These are phyloP conservation scores for Sphagnurus paluster DNA, from an alignment of 1,284 basidiomycete genomes.

Conservation along the genomic window DNA sequence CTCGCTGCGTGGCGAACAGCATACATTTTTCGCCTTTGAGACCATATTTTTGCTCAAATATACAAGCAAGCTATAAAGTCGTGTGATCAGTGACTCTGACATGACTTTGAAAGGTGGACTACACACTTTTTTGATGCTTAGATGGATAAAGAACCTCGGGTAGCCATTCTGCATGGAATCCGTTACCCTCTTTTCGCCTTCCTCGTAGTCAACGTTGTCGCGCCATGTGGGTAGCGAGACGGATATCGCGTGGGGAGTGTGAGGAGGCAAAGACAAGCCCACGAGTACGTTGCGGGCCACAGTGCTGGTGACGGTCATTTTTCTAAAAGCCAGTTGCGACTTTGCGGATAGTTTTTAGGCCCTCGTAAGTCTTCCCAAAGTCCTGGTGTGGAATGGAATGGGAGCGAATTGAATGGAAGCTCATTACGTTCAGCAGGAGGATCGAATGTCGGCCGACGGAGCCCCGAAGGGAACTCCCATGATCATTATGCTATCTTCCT, in stretches of 20 bases:
- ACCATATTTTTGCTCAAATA: constrained; percentile 82
- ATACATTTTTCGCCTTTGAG: constrained; percentile 70
- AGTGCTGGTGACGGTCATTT: constrained; percentile 17
- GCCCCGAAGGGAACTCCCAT: no score
- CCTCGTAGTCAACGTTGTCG: constrained; percentile 94
- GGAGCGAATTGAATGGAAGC: no score
- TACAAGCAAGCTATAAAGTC: constrained; percentile 61
- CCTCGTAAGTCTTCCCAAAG: no score
- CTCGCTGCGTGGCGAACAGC: constrained; percentile 72
- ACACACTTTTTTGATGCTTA: constrained; percentile 82
- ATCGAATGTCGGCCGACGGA: no score
- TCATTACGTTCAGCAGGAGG: no score
- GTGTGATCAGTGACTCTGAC: constrained; percentile 2
- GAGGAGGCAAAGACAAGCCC: constrained; percentile 61
- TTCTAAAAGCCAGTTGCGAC: background rate
- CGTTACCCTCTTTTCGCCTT: constrained; percentile 83
- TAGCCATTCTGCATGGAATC: constrained; percentile 93
- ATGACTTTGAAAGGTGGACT: constrained; percentile 1
- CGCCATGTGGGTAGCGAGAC: constrained; percentile 96
- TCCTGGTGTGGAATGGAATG: no score
- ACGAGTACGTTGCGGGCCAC: constrained; percentile 35
- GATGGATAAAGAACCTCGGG: constrained; percentile 95
- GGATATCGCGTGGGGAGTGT: constrained; percentile 89
- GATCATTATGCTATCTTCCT: no score
- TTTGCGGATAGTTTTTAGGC: no score